Evolutionary conservation across 148 eudicot species (phyloP), one percentile per base, ranked within the genome.

Genomic region (Euryodendron excelsum): DNA sequence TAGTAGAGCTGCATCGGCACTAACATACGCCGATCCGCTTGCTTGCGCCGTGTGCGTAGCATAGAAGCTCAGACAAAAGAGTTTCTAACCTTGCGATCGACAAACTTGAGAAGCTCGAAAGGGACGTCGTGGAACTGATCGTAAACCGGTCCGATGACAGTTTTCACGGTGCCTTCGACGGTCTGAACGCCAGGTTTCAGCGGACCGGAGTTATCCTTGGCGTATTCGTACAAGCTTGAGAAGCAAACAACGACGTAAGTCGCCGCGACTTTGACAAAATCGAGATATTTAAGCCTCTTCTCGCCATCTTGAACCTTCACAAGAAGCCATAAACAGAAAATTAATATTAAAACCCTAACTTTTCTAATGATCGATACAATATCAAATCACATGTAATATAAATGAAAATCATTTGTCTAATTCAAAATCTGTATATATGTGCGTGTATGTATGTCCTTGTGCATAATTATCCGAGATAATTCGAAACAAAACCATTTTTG

Each of bases 61-160:
- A n/a, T n/a, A n/a, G n/a, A n/a, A n/a, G n/a, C n/a, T n/a, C n/a
- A n/a, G n/a, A n/a, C n/a, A n/a, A n/a, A n/a, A n/a, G 8, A 60
- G 20, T 65, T 20, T 11, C 71, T 28, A 31, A 84, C 91, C 91
- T 86, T 89, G 25, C 79, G 80, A 73, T 89, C 88, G 1, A 85
- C 61, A 77, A 86, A 89, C 31, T 79, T 78, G 75, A 89, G 89
- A 20, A 86, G 73, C 28, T 84, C 72, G 15, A 79, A 72, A 0
- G 91, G 91, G 28, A 89, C 73, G 6, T 83, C 64, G 25, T 77
- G 91, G 79, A 78, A 86, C 80, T 82, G 82, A 68, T 86, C 82
- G 63, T 74, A 86, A 44, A 89, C 82, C 47, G 86, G 86, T 33
- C 86, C 88, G 41, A 86, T 79, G 72, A 89, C 84, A 1, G 89